Evolutionary conservation across 1,139 yeast genomes (phyloP).

Genomic region (Pichia sp.): DNA sequence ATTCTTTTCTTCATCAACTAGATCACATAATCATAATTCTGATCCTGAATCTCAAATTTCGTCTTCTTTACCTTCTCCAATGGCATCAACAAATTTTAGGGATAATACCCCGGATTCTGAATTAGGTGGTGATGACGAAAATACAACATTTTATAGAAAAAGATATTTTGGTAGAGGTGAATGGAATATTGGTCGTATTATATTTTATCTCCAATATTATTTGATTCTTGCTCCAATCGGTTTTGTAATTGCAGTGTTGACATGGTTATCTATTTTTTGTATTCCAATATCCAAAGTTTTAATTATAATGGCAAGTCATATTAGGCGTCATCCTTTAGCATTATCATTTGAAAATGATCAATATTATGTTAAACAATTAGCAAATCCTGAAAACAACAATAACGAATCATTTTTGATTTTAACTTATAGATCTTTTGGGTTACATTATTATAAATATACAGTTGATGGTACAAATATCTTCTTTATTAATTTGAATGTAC

Average conservation of each 20-base stretch:
- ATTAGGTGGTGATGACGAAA: slow-evolving; percentile 22
- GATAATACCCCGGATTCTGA: not conserved
- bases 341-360: slow-evolving; percentile 61
- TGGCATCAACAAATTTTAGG: slow-evolving; percentile 9
- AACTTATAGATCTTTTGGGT: slow-evolving; percentile 88
- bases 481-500: slow-evolving; percentile 73
- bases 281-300: slow-evolving; percentile 87
- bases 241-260: slow-evolving; percentile 45
- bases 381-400: slow-evolving; percentile 17
- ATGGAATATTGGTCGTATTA: slow-evolving; percentile 81
- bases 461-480: slow-evolving; percentile 94
- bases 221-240: slow-evolving; percentile 63
- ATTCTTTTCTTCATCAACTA: slow-evolving; percentile 54
- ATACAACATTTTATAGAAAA: slow-evolving; percentile 23
- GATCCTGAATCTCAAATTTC: slow-evolving; percentile 8
- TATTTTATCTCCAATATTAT: slow-evolving; percentile 70
- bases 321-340: slow-evolving; percentile 89
- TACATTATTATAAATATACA: slow-evolving; percentile 90
- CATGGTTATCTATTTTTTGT: slow-evolving; percentile 84
- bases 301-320: slow-evolving; percentile 64
- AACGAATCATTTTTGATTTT: slow-evolving; percentile 54
- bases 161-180: slow-evolving; percentile 87
- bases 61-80: not conserved
- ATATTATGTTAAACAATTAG: slow-evolving; percentile 37
- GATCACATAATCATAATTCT: slow-evolving; percentile 24